These are phyloP conservation scores for Cladosporium sp. DNA, from an alignment of 2,329 filamentous ascomycete genomes.

Conservation along the genomic window DNA sequence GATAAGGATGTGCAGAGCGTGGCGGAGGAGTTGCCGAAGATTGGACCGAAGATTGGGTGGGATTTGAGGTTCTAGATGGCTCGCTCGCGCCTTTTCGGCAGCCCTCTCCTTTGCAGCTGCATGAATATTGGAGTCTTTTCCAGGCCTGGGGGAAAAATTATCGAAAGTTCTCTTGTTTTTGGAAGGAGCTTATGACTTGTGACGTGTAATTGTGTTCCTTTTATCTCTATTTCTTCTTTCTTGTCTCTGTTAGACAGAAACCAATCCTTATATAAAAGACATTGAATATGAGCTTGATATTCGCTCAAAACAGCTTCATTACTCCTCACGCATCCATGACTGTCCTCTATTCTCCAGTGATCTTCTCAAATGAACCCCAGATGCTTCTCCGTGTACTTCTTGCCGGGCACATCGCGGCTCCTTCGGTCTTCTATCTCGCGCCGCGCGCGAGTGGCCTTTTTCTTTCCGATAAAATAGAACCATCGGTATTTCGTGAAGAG, in stretches of 20 bases:
- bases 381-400: no score
- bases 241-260: not conserved
- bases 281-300: not conserved
- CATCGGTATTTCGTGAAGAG: no score
- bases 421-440: no score
- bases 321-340: not conserved
- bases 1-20: slow-evolving; percentile 99
- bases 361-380: no score
- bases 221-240: not conserved
- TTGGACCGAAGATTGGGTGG: slow-evolving; percentile 84
- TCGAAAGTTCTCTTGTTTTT: not conserved
- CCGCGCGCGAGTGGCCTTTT: no score
- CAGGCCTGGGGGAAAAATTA: not conserved
- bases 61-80: slow-evolving; percentile 50
- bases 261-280: not conserved
- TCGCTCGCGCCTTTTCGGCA: no score
- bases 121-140: not conserved
- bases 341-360: no score
- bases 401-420: no score
- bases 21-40: slow-evolving; percentile 82
- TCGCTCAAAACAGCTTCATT: not conserved
- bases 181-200: not conserved
- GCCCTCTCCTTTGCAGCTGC: no score
- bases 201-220: not conserved
- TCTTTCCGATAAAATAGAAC: no score